phyloP scores from a whole-genome alignment of 2,329 filamentous ascomycete species.

The Rutstroemia sydowiana region DNA sequence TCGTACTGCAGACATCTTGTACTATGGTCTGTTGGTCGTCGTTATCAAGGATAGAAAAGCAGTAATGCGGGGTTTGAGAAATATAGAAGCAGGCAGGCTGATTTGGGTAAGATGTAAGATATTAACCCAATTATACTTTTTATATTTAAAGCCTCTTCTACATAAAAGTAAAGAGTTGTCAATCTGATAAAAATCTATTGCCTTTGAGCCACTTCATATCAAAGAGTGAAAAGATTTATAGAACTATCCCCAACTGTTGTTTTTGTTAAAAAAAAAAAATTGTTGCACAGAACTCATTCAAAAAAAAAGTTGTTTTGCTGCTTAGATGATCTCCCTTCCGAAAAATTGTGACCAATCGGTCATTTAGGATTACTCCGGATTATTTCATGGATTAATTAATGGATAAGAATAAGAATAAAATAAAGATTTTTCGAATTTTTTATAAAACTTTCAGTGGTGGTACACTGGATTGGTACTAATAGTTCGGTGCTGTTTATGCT shows the following conservation, averaged over 20 bases:
- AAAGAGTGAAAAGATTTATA: too few relatives aligned
- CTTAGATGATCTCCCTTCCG: slow-evolving; percentile 1
- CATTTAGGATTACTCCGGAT: slow-evolving; percentile 1
- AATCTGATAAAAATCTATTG: not conserved
- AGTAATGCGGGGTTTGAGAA: not conserved
- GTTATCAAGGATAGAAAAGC: not conserved
- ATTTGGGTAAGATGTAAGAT: slow-evolving; percentile 1
- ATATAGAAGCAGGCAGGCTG: too few relatives aligned
- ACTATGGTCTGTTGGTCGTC: not conserved
- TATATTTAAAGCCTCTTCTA: not conserved
- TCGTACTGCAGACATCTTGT: slow-evolving; percentile 15
- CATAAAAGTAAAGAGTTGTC: not conserved
- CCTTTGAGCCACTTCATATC: too few relatives aligned
- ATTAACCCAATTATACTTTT: not conserved
- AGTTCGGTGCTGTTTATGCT: too few relatives aligned
- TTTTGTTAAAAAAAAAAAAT: too few relatives aligned
- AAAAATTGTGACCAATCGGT: slow-evolving; percentile 9
- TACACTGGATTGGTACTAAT: too few relatives aligned
- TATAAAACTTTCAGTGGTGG: too few relatives aligned
- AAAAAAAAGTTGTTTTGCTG: not conserved
- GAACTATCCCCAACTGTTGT: too few relatives aligned
- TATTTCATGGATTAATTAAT: not conserved
- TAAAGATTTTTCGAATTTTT: too few relatives aligned
- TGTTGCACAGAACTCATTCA: not conserved
- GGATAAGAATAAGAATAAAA: slow-evolving; percentile 2